Evolutionary conservation across 768 basidiomycete species (phyloP), one percentile per base, ranked within the genome.

Genomic region (Suillus fuscotomentosus): DNA sequence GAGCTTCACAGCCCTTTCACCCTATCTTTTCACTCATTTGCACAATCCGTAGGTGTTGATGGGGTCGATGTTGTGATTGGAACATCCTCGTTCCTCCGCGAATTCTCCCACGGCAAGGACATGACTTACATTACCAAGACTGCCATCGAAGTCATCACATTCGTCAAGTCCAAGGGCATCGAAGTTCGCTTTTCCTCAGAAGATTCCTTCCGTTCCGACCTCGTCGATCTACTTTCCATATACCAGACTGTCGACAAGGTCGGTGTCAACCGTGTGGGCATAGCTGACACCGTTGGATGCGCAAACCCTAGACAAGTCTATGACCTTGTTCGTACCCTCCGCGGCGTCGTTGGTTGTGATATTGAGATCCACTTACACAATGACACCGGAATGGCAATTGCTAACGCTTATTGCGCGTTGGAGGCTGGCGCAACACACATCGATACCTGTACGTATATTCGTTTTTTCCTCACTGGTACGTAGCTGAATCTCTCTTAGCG

Each of bases 181-280:
- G 97, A 99, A 81, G 94, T 99, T 75, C 95, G 97, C 65, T 99
- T 99, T 86, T 99, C 97, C 5, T 96, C 97, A 36, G 97, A 99
- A 78, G 97, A 99, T 77, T 97, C 95, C 22, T 99, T 99, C 94
- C 94, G 97, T 69, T 98, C 96, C 70, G 97, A 99, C 81, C 89
- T 99, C 65, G 97, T 99, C 79, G 97, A 99, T 81, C 86, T 99
- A 53, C 84, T 99, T 50, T 96, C 94, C 24, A 98, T 99, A 81
- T 99, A 99, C 84, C 95, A 97, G 78, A 96, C 97, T 56, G 97
- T 99, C 57, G 97, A 99, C 82, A 98, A 98, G 84, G 95, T 99
- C 72, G 97, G 97, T 62, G 96, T 99, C 53, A 94, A 99, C 83
- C 88, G 97, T 67, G 97, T 99, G 68, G 97, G 97, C 75, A 96